A percentile compares a stretch with the other conserved stretches of the same genome.
Evolutionary conservation across 2,329 filamentous ascomycete genomes (phyloP).

Genomic region (Colletotrichum scovillei): DNA sequence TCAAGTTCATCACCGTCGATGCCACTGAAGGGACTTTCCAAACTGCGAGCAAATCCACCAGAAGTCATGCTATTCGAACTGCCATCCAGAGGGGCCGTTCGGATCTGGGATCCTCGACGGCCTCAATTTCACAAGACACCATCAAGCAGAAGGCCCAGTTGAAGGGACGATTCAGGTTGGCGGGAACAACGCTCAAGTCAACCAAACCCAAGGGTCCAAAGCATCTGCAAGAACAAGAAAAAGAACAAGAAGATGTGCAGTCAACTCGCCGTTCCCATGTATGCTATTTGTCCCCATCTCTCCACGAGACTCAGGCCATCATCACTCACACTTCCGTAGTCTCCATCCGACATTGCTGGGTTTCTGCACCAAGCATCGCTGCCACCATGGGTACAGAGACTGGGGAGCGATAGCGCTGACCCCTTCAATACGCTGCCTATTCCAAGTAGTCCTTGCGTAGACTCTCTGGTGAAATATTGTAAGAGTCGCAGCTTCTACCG

Average conservation of each 20-base stretch:
- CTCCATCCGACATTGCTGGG: neutral
- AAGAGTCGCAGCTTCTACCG: neutral
- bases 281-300: neutral
- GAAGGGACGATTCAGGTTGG: conserved; percentile 35
- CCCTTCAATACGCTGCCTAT: conserved; percentile 36
- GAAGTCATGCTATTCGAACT: conserved; percentile 36
- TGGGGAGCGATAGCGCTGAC: conserved; percentile 26
- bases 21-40: conserved; percentile 5
- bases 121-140: conserved; percentile 8
- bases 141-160: conserved; percentile 19
- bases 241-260: too few species aligned
- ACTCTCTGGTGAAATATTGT: conserved; percentile 36
- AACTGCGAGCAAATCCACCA: conserved; percentile 25
- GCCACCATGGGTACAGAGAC: conserved; percentile 22
- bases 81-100: conserved; percentile 28
- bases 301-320: too few species aligned
- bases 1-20: conserved; percentile 33
- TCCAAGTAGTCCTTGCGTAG: conserved; percentile 21
- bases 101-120: conserved; percentile 14
- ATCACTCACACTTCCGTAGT: neutral
- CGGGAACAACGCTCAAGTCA: neutral
- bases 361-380: neutral
- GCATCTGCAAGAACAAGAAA: neutral
- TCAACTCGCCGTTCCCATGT: neutral
- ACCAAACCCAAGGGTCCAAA: neutral